Base-by-base conservation (phyloP, 2,329 filamentous ascomycete species). In the Colletotrichum spaethianum region DNA sequence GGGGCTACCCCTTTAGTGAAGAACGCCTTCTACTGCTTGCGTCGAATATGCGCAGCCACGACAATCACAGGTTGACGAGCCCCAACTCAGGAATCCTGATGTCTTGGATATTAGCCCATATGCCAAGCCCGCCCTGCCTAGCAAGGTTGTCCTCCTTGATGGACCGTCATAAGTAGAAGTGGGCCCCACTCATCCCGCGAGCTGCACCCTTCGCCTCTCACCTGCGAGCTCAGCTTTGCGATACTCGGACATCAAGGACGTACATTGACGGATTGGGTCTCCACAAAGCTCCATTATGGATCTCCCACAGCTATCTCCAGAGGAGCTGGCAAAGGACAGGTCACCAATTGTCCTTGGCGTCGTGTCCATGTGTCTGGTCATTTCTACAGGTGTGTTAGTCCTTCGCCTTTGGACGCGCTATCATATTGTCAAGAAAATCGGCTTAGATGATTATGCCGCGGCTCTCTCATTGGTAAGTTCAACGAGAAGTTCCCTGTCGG, bases 371-470 rank as follows among this genome's bases (percentile, higher is more conserved):
- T 77, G 74, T 36, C 48, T 77, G 20, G 28, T 70, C 31, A 52
- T 78, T 14, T 56, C 74, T 3, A 73, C 73, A 0, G 36, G 71
- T 7, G 67, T 75, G 31, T 72, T 78, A 11, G 62, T 42, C n/a
- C 60, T 77, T 14, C 74, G 79, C 12, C 66, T 77, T 26, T 79
- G 75, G 70, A 78, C 76, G n/a, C 71, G 79, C 23, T 69, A 72
- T 26, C 68, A 76, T 38, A 72, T 79, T 42, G 74, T 79, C 9
- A 73, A 77, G 44, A 75, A 76, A 38, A 66, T 78, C 36, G 79
- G 79, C 3, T 52, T 71, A 2, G 77, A 80, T 26, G 78, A 79
- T 52, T 76, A 63, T 59, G 69, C 74, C n/a, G 77, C 78, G 1
- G 67, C 75, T n/a, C 20, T 73, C 7, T 75, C 77, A 4, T 33